Evolutionary conservation across 2,329 filamentous ascomycete genomes (phyloP).

Genomic region (Paecilomyces niveus): DNA sequence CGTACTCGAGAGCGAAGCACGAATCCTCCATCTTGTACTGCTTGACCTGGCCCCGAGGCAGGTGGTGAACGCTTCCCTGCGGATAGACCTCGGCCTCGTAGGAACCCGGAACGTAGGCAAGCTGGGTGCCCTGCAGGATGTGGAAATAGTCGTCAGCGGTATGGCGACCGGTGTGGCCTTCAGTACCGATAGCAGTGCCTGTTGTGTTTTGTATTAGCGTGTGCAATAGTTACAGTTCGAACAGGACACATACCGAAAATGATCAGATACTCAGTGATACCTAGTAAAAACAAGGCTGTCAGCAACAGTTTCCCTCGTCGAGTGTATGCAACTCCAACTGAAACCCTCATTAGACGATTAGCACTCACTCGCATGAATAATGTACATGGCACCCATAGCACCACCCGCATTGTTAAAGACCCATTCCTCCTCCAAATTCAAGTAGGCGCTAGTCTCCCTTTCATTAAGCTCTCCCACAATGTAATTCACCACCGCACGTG

Average conservation of each 20-base stretch:
- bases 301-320: neutral
- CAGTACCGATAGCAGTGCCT: conserved; percentile 56
- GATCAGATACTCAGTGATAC: conserved; percentile 80
- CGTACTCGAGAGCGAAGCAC: conserved; percentile 34
- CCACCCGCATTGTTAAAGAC: conserved; percentile 88
- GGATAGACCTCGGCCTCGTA: conserved; percentile 33
- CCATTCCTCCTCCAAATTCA: conserved; percentile 74
- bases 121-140: conserved; percentile 54
- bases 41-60: conserved; percentile 59
- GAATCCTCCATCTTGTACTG: conserved; percentile 54
- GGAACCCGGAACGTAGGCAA: conserved; percentile 30
- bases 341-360: neutral
- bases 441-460: conserved; percentile 40
- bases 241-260: conserved; percentile 58
- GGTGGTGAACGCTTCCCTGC: conserved; percentile 30
- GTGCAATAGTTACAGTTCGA: neutral
- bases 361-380: conserved; percentile 75
- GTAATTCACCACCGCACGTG: conserved; percentile 57
- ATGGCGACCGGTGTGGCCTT: conserved; percentile 82
- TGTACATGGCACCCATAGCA: conserved; percentile 87
- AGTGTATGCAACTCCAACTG: neutral
- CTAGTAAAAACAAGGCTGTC: conserved; percentile 9
- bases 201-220: neutral
- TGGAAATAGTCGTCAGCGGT: conserved; percentile 93
- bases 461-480: conserved; percentile 62